Evolutionary conservation across 257 asterid genomes (phyloP), one percentile per base, ranked within the genome.

Genomic region (Perilla frutescens): DNA sequence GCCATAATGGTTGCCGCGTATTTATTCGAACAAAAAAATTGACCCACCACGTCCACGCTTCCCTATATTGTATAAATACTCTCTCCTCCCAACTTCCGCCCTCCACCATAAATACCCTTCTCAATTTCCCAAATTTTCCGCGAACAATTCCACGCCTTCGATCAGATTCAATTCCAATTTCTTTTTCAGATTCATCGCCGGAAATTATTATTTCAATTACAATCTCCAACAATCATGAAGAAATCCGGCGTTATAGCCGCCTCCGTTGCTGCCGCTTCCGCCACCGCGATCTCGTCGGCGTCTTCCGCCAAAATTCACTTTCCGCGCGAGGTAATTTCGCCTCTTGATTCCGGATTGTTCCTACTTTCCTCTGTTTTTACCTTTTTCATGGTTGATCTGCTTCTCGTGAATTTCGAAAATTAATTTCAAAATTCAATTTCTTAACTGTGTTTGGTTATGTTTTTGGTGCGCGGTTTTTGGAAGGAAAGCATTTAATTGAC

Each of bases 261-360:
- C 4, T 84, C 93, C 73, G 73, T 84, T 32, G 89, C 93, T 5
- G 89, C 90, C 26, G 88, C 84, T 68, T 87, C 92, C 45, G 90
- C 90, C 9, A 65, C 86, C 31, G 86, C 84, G 36, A 56, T 78
- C 70, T 86, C 88, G 31, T 85, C 89, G 54, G 78, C 80, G 67
- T 58, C 84, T 8, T 70, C 87, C 15, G 60, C 86, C 70, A 89
- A 83, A 77, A n/a, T 78, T 75, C 82, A 72, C 74, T 56, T 75
- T 39, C 71, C 76, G 65, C 79, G 62, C 50, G 78, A 81, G 93
- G 96, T 87, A 75, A 37, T 11, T 3, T 10, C 1, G 7, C 10
- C 8, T 59, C 11, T 3, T 40, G 7, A 6, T 12, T 9, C 45
- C 9, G 9, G 10, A 8, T 45, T 68, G 11, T n/a, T 57, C 37